A percentile compares a stretch with the other conserved stretches of the same genome.
phyloP scores from a whole-genome alignment of 768 basidiomycete genomes.

The Lactifluus rugatus region DNA sequence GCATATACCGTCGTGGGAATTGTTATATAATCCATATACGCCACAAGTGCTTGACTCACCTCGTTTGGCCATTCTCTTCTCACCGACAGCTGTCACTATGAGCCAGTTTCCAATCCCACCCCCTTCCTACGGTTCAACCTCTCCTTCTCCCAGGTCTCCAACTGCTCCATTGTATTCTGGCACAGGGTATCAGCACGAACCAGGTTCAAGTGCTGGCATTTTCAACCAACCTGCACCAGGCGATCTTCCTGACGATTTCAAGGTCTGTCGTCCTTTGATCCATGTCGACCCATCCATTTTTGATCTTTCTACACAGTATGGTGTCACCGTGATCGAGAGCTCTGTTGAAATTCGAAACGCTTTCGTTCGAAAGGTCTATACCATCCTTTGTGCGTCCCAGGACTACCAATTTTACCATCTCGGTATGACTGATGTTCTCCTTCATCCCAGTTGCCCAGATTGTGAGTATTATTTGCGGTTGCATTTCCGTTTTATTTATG shows the following conservation, averaged over 20 bases:
- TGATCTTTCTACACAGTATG: constrained; percentile 44
- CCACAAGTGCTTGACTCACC: not conserved
- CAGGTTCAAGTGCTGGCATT: constrained; percentile 38
- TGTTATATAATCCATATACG: not conserved
- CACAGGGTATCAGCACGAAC: constrained; percentile 17
- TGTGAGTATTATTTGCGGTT: constrained; percentile 31
- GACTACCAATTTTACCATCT: not conserved
- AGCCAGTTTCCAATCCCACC: constrained; percentile 46
- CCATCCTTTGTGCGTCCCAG: constrained; percentile 64
- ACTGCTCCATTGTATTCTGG: constrained; percentile 48
- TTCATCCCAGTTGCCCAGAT: constrained; percentile 54
- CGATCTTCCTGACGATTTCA: constrained; percentile 90
- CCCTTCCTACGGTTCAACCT: constrained; percentile 43
- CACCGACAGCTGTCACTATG: constrained; percentile 18
- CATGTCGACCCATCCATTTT: constrained; percentile 4
- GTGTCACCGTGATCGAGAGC: constrained; percentile 69
- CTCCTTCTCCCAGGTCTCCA: constrained; percentile 30
- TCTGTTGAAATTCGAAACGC: constrained; percentile 69
- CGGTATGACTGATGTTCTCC: not conserved
- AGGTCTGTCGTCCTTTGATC: constrained; percentile 38
- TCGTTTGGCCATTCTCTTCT: not conserved
- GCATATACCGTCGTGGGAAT: not conserved
- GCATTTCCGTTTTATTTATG: constrained; percentile 3
- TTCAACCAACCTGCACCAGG: constrained; percentile 65
- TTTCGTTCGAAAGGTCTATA: constrained; percentile 88